A percentile compares a stretch with the other conserved stretches of the same genome.
These are phyloP conservation scores for Colletotrichum costaricense DNA, from an alignment of 2,329 filamentous ascomycete species.

Conservation along the genomic window DNA sequence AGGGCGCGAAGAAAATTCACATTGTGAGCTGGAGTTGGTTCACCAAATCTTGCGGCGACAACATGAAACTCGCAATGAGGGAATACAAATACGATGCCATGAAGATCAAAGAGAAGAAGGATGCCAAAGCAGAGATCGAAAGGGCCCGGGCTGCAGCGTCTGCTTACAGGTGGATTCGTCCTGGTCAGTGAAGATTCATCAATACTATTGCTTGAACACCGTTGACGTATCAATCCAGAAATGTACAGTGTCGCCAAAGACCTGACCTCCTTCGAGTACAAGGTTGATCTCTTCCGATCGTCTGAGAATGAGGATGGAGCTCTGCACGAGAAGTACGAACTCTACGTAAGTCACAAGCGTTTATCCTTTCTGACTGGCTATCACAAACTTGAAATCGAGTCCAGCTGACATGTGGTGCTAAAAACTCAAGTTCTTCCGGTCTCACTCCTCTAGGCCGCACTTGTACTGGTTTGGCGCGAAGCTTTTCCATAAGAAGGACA, in stretches of 20 bases:
- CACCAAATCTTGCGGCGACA: conserved; percentile 53
- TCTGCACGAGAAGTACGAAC: conserved; percentile 51
- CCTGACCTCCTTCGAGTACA: conserved; percentile 70
- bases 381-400: background rate
- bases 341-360: conserved; percentile 63
- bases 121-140: conserved; percentile 44
- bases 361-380: no score
- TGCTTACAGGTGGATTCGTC: conserved; percentile 58
- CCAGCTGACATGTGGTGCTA: background rate
- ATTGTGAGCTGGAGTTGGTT: conserved; percentile 66
- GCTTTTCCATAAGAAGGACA: conserved; percentile 54
- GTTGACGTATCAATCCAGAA: conserved; percentile 49
- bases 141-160: conserved; percentile 49
- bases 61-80: conserved; percentile 44
- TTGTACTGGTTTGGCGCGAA: conserved; percentile 72
- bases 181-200: conserved; percentile 53
- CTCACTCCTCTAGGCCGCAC: conserved; percentile 64
- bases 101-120: conserved; percentile 43
- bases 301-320: conserved; percentile 23
- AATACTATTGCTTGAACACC: background rate
- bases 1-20: conserved; percentile 45
- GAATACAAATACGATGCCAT: conserved; percentile 53
- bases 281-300: conserved; percentile 60
- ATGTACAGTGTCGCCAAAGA: conserved; percentile 76
- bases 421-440: conserved; percentile 73